Evolutionary conservation across 1,139 yeast genomes (phyloP).

Genomic region (Scheffersomyces quercinus): DNA sequence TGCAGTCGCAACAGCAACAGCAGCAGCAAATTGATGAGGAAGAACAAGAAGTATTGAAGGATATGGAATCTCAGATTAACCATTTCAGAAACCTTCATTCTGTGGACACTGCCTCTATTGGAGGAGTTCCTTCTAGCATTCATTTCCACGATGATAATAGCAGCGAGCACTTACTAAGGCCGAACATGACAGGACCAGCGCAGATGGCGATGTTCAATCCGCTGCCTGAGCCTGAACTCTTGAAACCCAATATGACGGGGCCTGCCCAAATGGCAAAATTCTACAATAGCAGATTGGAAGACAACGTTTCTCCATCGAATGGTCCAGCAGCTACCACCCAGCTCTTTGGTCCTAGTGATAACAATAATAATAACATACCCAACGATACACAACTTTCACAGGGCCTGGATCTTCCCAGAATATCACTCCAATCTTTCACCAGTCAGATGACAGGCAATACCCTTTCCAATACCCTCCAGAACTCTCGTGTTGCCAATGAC

Average conservation of each 20-base stretch:
- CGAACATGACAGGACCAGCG: slow-evolving; percentile 59
- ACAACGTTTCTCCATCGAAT: slow-evolving; percentile 18
- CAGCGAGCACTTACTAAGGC: slow-evolving; percentile 37
- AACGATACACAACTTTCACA: not conserved
- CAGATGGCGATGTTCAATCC: slow-evolving; percentile 36
- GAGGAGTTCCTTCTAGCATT: slow-evolving; percentile 54
- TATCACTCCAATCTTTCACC: slow-evolving; percentile 44
- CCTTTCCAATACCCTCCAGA: slow-evolving; percentile 37
- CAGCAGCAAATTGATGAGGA: slow-evolving; percentile 45
- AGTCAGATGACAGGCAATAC: slow-evolving; percentile 49
- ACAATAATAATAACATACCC: no score
- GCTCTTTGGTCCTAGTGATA: slow-evolving; percentile 22
- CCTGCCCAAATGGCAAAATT: slow-evolving; percentile 26
- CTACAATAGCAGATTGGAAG: slow-evolving; percentile 6
- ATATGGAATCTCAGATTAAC: slow-evolving; percentile 65
- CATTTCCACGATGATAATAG: slow-evolving; percentile 28
- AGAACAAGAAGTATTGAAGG: slow-evolving; percentile 61
- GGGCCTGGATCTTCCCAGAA: slow-evolving; percentile 20
- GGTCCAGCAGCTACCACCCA: slow-evolving; percentile 43
- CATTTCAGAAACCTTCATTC: slow-evolving; percentile 63
- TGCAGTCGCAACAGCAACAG: slow-evolving; percentile 25
- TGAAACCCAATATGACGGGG: slow-evolving; percentile 29
- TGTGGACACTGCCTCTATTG: slow-evolving; percentile 65
- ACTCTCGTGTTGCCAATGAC: slow-evolving; percentile 21
- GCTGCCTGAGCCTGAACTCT: slow-evolving; percentile 21